Evolutionary conservation across 805 yeast genomes (phyloP).

Genomic region (Wickerhamomyces tratensis): DNA sequence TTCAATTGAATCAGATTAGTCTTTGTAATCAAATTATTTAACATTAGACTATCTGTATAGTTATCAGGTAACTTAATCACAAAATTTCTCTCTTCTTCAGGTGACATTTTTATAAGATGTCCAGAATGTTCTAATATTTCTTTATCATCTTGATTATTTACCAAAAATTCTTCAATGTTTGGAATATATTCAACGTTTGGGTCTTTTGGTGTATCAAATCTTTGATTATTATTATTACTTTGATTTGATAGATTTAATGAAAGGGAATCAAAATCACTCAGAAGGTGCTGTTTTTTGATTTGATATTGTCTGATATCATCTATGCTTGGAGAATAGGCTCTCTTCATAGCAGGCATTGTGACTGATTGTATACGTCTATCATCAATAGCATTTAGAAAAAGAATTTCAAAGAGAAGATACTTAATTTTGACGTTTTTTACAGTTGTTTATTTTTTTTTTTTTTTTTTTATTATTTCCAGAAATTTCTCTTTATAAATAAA

Average conservation of each 20-base stretch:
- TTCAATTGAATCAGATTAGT: too few relatives aligned
- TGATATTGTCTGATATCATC: slow-evolving; percentile 17
- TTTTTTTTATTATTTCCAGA: too few relatives aligned
- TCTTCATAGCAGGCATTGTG: not conserved
- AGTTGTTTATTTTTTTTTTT: too few relatives aligned
- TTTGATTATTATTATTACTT: not conserved
- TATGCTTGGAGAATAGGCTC: slow-evolving; percentile 9
- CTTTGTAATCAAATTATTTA: not conserved
- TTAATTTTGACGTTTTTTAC: too few relatives aligned
- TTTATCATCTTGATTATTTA: slow-evolving; percentile 9
- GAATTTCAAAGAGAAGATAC: too few relatives aligned
- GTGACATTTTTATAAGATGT: slow-evolving; percentile 2
- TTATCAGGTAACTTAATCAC: not conserved
- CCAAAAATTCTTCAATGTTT: slow-evolving; percentile 9
- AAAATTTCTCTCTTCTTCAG: not conserved
- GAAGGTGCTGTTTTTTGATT: slow-evolving; percentile 22
- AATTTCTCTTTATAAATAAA: too few relatives aligned
- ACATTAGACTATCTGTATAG: not conserved
- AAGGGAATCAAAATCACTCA: slow-evolving; percentile 22
- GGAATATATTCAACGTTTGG: slow-evolving; percentile 6
- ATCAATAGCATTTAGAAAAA: too few relatives aligned
- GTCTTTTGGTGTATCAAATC: not conserved
- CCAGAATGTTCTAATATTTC: slow-evolving; percentile 6
- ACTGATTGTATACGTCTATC: too few relatives aligned
- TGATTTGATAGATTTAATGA: slow-evolving; percentile 4